A percentile compares a stretch with the other conserved stretches of the same genome.
Conservation (phyloP, 2,329 filamentous ascomycete species). For the Tolypocladium guangdongense region DNA sequence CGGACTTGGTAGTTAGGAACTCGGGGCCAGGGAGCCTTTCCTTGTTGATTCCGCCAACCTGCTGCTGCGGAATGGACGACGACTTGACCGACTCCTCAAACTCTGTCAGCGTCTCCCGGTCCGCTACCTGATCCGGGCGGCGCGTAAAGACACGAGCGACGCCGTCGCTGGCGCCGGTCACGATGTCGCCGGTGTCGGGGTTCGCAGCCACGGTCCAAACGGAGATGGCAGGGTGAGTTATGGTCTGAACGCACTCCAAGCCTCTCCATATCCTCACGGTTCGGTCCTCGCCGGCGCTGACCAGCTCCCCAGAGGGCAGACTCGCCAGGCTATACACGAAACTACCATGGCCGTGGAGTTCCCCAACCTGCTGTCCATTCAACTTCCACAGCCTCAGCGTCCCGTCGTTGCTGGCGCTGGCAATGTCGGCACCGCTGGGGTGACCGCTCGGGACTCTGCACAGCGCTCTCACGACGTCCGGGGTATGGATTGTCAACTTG, state of each 20-base stretch:
- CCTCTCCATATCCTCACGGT: slow-evolving; percentile 84
- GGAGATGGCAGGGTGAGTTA: slow-evolving; percentile 92
- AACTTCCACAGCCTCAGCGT: slow-evolving; percentile 80
- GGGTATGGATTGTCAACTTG: slow-evolving; percentile 47
- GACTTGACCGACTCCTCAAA: slow-evolving; percentile 77
- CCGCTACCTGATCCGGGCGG: slow-evolving; percentile 56
- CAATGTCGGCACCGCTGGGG: slow-evolving; percentile 79
- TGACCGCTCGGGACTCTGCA: slow-evolving; percentile 68
- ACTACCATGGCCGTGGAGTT: slow-evolving; percentile 80
- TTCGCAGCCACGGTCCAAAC: slow-evolving; percentile 90
- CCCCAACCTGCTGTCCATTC: slow-evolving; percentile 62
- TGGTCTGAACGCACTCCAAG: slow-evolving; percentile 78
- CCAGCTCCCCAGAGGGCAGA: slow-evolving; percentile 73
- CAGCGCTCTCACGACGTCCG: slow-evolving; percentile 80
- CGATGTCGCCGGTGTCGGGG: slow-evolving; percentile 75
- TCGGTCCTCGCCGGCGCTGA: slow-evolving; percentile 89
- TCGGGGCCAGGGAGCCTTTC: slow-evolving; percentile 83
- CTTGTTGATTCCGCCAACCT: slow-evolving; percentile 76
- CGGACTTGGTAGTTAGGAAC: slow-evolving; percentile 69
- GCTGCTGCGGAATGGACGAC: slow-evolving; percentile 81
- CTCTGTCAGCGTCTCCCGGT: slow-evolving; percentile 52
- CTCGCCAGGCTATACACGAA: slow-evolving; percentile 83
- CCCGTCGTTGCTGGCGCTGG: slow-evolving; percentile 88
- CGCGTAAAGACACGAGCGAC: slow-evolving; percentile 77
- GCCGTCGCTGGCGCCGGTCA: slow-evolving; percentile 85